Base-by-base conservation (phyloP, 164 flowering plant species). In the Aristolochia contorta region DNA sequence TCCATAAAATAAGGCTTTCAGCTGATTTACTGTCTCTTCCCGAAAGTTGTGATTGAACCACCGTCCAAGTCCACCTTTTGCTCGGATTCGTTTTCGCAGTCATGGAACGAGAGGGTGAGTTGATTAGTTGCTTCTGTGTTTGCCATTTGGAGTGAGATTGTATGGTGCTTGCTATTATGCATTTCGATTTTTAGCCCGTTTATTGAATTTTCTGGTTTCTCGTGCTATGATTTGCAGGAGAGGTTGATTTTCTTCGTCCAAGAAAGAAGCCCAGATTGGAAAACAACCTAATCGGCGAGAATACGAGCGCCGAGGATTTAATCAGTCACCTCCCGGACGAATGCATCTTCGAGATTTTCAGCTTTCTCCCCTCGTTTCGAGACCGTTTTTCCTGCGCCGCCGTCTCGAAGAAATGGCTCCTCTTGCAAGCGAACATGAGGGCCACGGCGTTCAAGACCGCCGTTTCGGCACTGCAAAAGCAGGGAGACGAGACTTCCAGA, bases 341-440 rank as follows among this genome's bases (percentile, higher is more conserved):
- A 21, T 62, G 65, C 66, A 62, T 67, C 57, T 20, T 62, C 21
- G 62, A 51, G 54, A 67, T 67, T 49, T 67, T 67, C 62, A 67
- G 66, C 45, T 57, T 49, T 47, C 56, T 61, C 18, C 66, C 71
- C 33, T 62, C 58, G 33, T 30, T 23, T 23, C 37, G 43, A 57
- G 71, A 67, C 30, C 61, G 71, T 18, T 67, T 61, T 22, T 62
- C 58, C 18, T 67, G 65, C 25, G 61, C 71, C 0, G 62, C 62
- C 0, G 71, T 67, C 33, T 62, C 62, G 2, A 67, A 67, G 62
- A 67, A 67, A 49, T 67, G 71, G 71, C 66, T 67, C 18, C 4
- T 54, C 32, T 16, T 67, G 27, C 71, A 57, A 57, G 66, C 71
- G 50, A 49, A 62, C 52, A 67, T 67, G 66, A 25, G 57, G 14